Conservation (phyloP, 805 yeast genomes). For the Saccharomycopsis selenospora region DNA sequence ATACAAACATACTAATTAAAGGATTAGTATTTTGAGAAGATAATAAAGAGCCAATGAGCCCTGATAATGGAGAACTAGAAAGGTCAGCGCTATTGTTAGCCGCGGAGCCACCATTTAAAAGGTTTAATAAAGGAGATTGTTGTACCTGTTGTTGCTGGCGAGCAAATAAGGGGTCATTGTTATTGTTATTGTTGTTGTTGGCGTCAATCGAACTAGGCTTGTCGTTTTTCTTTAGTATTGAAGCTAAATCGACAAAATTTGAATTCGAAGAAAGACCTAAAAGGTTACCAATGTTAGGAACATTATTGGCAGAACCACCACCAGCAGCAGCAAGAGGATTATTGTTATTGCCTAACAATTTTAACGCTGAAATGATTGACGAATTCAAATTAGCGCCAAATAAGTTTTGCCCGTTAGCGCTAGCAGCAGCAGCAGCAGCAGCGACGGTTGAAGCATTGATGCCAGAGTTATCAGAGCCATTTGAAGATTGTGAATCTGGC, state of each 20-base stretch:
- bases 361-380: background rate
- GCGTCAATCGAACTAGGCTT: background rate
- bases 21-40: background rate
- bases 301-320: background rate
- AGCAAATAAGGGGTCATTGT: background rate
- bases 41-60: background rate
- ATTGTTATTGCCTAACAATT: background rate
- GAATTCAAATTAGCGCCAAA: background rate
- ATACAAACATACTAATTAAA: background rate
- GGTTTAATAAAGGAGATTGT: background rate
- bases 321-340: background rate
- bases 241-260: background rate
- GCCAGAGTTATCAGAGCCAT: background rate
- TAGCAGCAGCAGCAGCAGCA: constrained; percentile 8
- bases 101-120: background rate
- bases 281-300: background rate
- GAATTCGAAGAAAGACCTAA: background rate
- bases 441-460: constrained; percentile 7
- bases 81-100: too few relatives aligned
- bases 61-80: background rate
- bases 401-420: background rate
- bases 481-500: background rate
- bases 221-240: background rate
- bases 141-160: background rate
- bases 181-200: background rate